Percentiles rank a stretch among this genome's conserved stretches.
phyloP scores from a whole-genome alignment of 306 rosid species.

The Fragaria nilgerrensis region DNA sequence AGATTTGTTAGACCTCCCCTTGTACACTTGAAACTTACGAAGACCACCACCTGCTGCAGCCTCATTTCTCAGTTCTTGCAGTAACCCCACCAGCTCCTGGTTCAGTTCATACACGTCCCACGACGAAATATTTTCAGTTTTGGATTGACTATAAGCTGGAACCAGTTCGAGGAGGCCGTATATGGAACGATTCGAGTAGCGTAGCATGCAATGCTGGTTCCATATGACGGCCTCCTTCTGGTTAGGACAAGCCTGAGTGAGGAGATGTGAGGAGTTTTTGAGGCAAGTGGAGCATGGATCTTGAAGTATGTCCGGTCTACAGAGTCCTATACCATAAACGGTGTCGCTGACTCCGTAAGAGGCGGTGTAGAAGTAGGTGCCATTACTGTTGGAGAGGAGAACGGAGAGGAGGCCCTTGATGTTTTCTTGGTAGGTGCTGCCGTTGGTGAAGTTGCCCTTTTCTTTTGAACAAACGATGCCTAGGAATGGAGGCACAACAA shows the following conservation, averaged over 20 bases:
- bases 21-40: background rate
- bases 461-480: too few species aligned
- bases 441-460: too few species aligned
- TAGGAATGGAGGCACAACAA: too few species aligned
- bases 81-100: background rate
- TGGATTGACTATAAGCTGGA: background rate
- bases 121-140: background rate
- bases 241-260: background rate
- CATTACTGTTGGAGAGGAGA: too few species aligned
- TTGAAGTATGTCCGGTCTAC: background rate
- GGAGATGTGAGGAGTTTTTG: background rate
- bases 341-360: background rate
- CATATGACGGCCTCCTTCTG: background rate
- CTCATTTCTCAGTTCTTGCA: background rate
- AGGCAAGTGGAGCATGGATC: background rate
- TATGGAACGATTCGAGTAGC: background rate
- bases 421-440: too few species aligned
- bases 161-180: background rate
- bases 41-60: background rate
- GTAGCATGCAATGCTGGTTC: background rate
- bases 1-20: background rate
- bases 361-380: too few species aligned
- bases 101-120: background rate
- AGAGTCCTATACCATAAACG: conserved; percentile 31
- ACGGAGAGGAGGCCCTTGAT: too few species aligned